Base-by-base conservation (phyloP, 306 rosid genomes). In the Vigna angularis region DNA sequence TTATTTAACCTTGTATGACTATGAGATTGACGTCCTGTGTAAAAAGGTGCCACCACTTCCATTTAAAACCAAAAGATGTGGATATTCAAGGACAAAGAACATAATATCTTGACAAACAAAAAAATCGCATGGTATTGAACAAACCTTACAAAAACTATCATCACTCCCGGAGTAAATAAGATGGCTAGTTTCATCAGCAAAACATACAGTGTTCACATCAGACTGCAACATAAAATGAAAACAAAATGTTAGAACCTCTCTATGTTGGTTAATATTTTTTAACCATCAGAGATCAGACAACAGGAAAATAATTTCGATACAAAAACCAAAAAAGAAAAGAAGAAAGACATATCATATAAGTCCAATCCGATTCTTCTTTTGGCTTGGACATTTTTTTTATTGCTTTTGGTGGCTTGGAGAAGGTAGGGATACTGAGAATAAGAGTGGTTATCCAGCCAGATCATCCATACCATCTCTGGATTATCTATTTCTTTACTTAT, bases 111-210 rank as follows among this genome's bases (percentile, higher is more conserved):
- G 68, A 66, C 48, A 65, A 65, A 70, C 16, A 40, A 82, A 38
- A 20, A 82, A 38, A 76, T 72, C 48, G 51, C 40, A 34, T 34
- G 32, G 66, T 66, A 76, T 40, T 59, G 63, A 74, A 81, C 77
- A 76, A 87, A 95, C 99, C 96, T 93, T 95, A 84, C 98, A 91
- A 79, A 89, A 83, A 81, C 88, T 86, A 89, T 95, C 99, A 78
- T 95, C 98, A 84, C 99, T 95, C 67, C 97, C 99, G 52, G 98
- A 95, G 88, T 93, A 95, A 85, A 95, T 89, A 76, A 95, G 94
- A 84, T 95, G 97, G 68, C 97, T 87, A 73, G 89, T 83, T 93
- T 93, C 98, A 87, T 93, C 97, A 12, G 96, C 93, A 83, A 95
- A 95, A 79, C 98, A 93, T 76, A 95, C 96, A 53, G 98, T 93